Evolutionary conservation across 208 protist genomes (phyloP).

Genomic region (Herpetomonas muscarum): DNA sequence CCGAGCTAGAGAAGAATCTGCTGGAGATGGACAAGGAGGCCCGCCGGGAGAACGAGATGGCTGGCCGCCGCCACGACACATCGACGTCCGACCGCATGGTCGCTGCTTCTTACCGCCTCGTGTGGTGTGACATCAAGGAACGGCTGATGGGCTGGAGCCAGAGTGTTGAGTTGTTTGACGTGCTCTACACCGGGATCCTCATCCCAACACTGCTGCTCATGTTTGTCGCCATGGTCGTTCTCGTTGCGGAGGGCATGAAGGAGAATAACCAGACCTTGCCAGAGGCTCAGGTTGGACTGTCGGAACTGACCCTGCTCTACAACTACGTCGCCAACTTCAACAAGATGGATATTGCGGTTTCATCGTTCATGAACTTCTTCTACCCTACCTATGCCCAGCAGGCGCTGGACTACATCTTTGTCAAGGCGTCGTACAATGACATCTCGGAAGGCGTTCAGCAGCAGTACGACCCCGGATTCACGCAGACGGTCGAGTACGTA

Average conservation of each 20-base stretch:
- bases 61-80: not conserved
- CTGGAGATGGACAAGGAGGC: slow-evolving; percentile 9
- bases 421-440: not conserved
- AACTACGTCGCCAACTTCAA: slow-evolving; percentile 8
- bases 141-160: slow-evolving; percentile 1
- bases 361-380: slow-evolving; percentile 17
- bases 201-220: slow-evolving; percentile 4
- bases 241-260: not conserved
- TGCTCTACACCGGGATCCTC: slow-evolving; percentile 3
- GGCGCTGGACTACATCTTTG: slow-evolving; percentile 6
- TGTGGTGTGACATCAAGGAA: slow-evolving; percentile 11
- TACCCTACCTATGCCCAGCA: not conserved
- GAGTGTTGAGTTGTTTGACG: slow-evolving; percentile 1
- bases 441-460: not conserved
- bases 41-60: not conserved
- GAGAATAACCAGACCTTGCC: not conserved
- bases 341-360: slow-evolving; percentile 4
- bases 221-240: not conserved
- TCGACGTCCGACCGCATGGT: slow-evolving; percentile 7
- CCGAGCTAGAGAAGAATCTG: slow-evolving; percentile 13
- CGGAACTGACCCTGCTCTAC: slow-evolving; percentile 2
- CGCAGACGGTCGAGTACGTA: not conserved
- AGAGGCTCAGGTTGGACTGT: not conserved
- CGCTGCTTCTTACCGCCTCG: slow-evolving; percentile 5
- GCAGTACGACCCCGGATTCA: not conserved